A percentile compares a stretch with the other conserved stretches of the same genome.
Conservation (phyloP, 2,329 filamentous ascomycete genomes). For the Neofusicoccum ribis region DNA sequence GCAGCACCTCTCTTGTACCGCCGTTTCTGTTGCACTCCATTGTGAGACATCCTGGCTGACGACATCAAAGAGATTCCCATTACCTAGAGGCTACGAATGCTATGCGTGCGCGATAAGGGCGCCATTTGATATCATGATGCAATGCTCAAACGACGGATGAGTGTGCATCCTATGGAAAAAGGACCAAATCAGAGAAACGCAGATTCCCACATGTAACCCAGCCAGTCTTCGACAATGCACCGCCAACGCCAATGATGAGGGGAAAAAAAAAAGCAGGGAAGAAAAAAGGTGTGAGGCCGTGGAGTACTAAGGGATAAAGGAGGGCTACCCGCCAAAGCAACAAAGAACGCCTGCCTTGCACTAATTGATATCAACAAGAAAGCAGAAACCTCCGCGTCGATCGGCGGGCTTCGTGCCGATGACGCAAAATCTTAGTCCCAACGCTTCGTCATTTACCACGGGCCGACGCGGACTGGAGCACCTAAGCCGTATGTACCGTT, state of each 20-base stretch:
- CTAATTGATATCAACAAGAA: conserved; percentile 14
- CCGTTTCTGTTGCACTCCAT: no score
- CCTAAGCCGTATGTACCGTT: conserved; percentile 57
- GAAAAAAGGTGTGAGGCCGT: background rate
- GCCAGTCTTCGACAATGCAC: conserved; percentile 9
- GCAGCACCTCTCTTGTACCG: no score
- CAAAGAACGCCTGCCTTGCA: conserved; percentile 9
- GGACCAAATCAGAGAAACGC: background rate
- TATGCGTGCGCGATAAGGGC: conserved; percentile 1
- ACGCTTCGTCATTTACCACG: conserved; percentile 47
- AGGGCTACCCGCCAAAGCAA: background rate
- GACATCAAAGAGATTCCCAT: conserved; percentile 8
- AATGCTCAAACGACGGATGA: conserved; percentile 12
- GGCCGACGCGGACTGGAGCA: conserved; percentile 56
- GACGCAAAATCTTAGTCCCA: background rate
- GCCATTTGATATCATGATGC: conserved; percentile 16
- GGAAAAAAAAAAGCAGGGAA: background rate
- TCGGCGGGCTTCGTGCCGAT: background rate
- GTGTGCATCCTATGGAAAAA: conserved; percentile 1
- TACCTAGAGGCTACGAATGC: conserved; percentile 13
- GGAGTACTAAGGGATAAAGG: background rate
- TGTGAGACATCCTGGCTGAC: background rate
- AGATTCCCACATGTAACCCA: conserved; percentile 2
- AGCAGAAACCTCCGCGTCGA: conserved; percentile 1
- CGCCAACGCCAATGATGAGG: conserved; percentile 6